A percentile compares a stretch with the other conserved stretches of the same genome.
Conservation (phyloP, 331 rosid species). For the Rhamnella rubrinervis region DNA sequence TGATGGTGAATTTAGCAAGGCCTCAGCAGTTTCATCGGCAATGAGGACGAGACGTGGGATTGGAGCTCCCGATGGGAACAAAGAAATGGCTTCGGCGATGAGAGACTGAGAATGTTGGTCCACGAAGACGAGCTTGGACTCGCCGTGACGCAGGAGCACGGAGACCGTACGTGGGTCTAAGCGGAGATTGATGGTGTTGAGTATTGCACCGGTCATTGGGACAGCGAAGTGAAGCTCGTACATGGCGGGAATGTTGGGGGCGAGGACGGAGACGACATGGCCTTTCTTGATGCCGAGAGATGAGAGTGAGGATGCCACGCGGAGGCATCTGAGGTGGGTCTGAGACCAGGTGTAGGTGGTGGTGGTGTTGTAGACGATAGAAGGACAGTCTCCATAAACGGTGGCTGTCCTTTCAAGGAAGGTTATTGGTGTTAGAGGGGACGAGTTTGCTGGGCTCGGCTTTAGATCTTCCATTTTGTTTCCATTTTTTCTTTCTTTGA, state of each 20-base stretch:
- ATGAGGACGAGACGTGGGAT: slow-evolving; percentile 46
- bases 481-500: no score
- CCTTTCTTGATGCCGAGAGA: slow-evolving; percentile 35
- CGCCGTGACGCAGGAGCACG: slow-evolving; percentile 52
- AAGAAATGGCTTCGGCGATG: slow-evolving; percentile 28
- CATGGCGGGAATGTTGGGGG: slow-evolving; percentile 62
- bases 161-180: slow-evolving; percentile 45
- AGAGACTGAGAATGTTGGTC: slow-evolving; percentile 23
- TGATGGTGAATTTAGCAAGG: not conserved
- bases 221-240: slow-evolving; percentile 71
- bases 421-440: slow-evolving; percentile 51
- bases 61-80: slow-evolving; percentile 21
- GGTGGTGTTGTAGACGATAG: slow-evolving; percentile 35
- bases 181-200: slow-evolving; percentile 55
- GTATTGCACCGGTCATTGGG: slow-evolving; percentile 57
- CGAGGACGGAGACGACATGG: slow-evolving; percentile 52
- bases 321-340: slow-evolving; percentile 63
- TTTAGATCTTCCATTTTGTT: slow-evolving; percentile 36
- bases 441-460: slow-evolving; percentile 35
- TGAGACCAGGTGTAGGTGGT: slow-evolving; percentile 51
- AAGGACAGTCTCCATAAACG: slow-evolving; percentile 41
- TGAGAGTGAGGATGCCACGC: slow-evolving; percentile 48
- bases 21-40: slow-evolving; percentile 18
- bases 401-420: slow-evolving; percentile 57
- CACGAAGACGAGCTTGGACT: slow-evolving; percentile 59